These are phyloP conservation scores for Yamadazyma sp. DNA, from an alignment of 805 yeast species.

Conservation along the genomic window DNA sequence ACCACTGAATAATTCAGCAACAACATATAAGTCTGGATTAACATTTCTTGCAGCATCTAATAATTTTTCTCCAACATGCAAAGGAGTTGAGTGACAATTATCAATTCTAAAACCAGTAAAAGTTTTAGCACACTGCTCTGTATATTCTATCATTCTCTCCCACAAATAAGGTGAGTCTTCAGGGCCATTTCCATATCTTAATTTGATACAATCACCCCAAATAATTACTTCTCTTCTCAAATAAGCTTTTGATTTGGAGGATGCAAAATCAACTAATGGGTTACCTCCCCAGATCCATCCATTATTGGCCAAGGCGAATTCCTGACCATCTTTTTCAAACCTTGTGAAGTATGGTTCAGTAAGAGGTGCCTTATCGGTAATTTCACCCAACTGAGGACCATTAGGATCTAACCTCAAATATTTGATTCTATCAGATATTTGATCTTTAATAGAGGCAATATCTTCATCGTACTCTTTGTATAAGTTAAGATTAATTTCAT, in stretches of 20 bases:
- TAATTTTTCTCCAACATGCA: conserved; percentile 88
- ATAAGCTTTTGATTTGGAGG: conserved; percentile 72
- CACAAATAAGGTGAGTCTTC: conserved; percentile 87
- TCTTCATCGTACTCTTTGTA: conserved; percentile 79
- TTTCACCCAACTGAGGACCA: conserved; percentile 79
- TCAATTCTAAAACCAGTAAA: conserved; percentile 92
- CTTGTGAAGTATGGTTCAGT: conserved; percentile 88
- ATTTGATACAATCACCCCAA: conserved; percentile 96
- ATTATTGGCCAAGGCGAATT: conserved; percentile 81
- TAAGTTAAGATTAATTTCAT: conserved; percentile 72
- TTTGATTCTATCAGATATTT: conserved; percentile 71
- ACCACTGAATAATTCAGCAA: conserved; percentile 92
- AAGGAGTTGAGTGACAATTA: conserved; percentile 94
- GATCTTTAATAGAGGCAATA: conserved; percentile 57
- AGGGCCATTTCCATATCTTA: conserved; percentile 75
- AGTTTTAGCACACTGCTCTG: conserved; percentile 63
- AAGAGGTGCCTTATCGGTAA: conserved; percentile 50
- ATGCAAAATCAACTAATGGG: conserved; percentile 91
- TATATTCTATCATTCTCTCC: conserved; percentile 81
- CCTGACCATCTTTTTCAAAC: conserved; percentile 51
- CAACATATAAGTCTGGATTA: conserved; percentile 85
- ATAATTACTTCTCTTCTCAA: conserved; percentile 89
- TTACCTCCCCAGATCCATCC: conserved; percentile 99
- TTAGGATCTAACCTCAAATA: conserved; percentile 72
- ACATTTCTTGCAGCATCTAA: conserved; percentile 83